A percentile compares a stretch with the other conserved stretches of the same genome.
Evolutionary conservation across 2,329 filamentous ascomycete species (phyloP).

Genomic region (Talaromyces sp.): DNA sequence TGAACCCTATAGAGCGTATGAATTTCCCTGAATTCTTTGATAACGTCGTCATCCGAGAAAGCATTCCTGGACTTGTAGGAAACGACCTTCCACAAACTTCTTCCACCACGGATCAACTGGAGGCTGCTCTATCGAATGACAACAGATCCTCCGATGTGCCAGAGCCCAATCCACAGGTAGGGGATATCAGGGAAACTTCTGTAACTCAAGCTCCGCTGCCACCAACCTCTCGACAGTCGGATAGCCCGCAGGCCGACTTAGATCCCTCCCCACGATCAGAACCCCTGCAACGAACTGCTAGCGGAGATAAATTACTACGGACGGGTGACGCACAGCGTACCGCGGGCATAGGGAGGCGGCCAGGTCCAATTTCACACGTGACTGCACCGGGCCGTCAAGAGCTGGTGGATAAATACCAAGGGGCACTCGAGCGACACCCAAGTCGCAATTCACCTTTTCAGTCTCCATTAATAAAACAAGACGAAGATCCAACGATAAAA

Average conservation of each 20-base stretch:
- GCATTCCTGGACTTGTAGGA: conserved; percentile 74
- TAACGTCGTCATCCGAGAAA: conserved; percentile 64
- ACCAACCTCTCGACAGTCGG: conserved; percentile 35
- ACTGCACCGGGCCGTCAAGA: conserved; percentile 41
- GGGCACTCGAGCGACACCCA: conserved; percentile 7
- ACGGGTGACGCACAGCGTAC: conserved; percentile 22
- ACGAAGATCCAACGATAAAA: conserved; percentile 16
- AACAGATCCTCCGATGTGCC: conserved; percentile 10
- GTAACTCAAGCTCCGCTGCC: conserved; percentile 14
- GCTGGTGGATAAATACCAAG: conserved; percentile 27
- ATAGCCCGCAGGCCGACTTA: conserved; percentile 24
- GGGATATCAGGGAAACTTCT: conserved; percentile 21
- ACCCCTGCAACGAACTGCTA: conserved; percentile 31
- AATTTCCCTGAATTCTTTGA: conserved; percentile 82
- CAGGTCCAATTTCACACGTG: conserved; percentile 30
- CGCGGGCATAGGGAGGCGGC: conserved; percentile 28
- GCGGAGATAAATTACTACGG: conserved; percentile 28
- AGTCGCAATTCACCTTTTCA: conserved; percentile 17
- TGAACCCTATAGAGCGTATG: conserved; percentile 77
- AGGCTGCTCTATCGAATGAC: background rate
- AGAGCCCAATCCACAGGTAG: conserved; percentile 6
- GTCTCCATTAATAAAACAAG: conserved; percentile 42
- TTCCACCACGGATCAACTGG: conserved; percentile 16
- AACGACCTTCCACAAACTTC: conserved; percentile 55
- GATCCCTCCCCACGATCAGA: conserved; percentile 19